Conservation (phyloP, 2,329 filamentous ascomycete genomes). For the Bipolaris cookei region DNA sequence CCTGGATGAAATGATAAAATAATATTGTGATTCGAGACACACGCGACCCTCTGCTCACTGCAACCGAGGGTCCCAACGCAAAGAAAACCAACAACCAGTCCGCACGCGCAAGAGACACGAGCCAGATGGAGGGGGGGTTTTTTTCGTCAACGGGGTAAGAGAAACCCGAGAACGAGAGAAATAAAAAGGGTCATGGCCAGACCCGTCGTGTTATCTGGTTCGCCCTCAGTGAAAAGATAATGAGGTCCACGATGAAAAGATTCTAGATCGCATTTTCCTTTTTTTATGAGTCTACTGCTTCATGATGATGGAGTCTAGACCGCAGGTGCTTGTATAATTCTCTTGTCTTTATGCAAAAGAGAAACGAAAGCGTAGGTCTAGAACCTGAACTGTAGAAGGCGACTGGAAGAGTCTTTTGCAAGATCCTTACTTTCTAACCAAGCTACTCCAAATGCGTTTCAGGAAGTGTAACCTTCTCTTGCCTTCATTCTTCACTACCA, state of each 20-base stretch:
- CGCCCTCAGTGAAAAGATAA: no score
- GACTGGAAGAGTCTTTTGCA: background rate
- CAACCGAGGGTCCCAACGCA: background rate
- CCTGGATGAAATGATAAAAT: background rate
- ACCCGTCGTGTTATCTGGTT: no score
- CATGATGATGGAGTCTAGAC: no score
- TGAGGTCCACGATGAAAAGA: no score
- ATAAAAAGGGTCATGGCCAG: no score
- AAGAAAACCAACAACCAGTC: background rate
- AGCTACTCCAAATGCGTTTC: background rate
- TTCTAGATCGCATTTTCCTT: no score
- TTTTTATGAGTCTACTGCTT: no score
- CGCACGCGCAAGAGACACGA: background rate
- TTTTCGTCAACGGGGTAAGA: background rate
- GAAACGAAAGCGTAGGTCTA: no score
- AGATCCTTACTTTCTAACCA: background rate
- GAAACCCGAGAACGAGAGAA: background rate
- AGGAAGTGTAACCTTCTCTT: background rate
- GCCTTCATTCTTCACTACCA: background rate
- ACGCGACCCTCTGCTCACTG: background rate
- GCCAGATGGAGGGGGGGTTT: background rate
- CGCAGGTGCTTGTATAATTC: no score
- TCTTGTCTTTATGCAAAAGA: no score
- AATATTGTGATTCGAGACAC: background rate
- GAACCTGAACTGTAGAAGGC: background rate